These are phyloP conservation scores for Ustilago tritici DNA, from an alignment of 1,284 basidiomycete genomes.

Conservation along the genomic window DNA sequence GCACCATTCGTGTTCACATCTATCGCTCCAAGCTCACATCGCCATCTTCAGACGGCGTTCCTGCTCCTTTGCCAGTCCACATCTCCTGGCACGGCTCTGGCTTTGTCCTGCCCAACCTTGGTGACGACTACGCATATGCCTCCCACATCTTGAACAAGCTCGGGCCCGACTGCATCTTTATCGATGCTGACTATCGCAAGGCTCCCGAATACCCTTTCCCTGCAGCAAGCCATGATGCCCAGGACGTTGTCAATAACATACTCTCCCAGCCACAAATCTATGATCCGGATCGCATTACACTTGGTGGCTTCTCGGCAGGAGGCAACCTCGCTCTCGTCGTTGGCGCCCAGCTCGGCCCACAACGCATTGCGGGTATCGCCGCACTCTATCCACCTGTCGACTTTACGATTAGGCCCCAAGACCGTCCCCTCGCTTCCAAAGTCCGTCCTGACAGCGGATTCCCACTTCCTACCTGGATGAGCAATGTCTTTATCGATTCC, in stretches of 20 bases:
- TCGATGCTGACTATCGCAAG: slow-evolving; percentile 66
- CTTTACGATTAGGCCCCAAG: slow-evolving; percentile 39
- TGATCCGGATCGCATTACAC: slow-evolving; percentile 43
- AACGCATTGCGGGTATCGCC: slow-evolving; percentile 47
- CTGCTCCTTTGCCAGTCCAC: slow-evolving; percentile 38
- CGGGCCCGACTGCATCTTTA: slow-evolving; percentile 36
- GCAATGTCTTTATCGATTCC: slow-evolving; percentile 44
- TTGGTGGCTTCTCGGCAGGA: slow-evolving; percentile 63
- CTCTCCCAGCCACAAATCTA: slow-evolving; percentile 42
- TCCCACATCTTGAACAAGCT: slow-evolving; percentile 20
- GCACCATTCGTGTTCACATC: slow-evolving; percentile 46
- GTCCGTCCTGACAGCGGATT: slow-evolving; percentile 43
- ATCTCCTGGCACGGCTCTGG: slow-evolving; percentile 48
- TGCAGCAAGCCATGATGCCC: slow-evolving; percentile 47
- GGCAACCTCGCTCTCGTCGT: slow-evolving; percentile 60
- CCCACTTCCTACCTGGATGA: slow-evolving; percentile 46
- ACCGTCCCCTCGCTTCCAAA: slow-evolving; percentile 21
- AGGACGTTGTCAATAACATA: slow-evolving; percentile 49
- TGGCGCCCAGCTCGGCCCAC: slow-evolving; percentile 36
- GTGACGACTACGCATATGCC: slow-evolving; percentile 40
- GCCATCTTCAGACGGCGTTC: slow-evolving; percentile 17
- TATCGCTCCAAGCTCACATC: slow-evolving; percentile 42
- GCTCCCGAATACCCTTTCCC: slow-evolving; percentile 65
- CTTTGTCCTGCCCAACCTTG: slow-evolving; percentile 47
- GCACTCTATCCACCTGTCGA: slow-evolving; percentile 53